Evolutionary conservation across 2,329 filamentous ascomycete species (phyloP).

Genomic region (Gyromitra esculenta): DNA sequence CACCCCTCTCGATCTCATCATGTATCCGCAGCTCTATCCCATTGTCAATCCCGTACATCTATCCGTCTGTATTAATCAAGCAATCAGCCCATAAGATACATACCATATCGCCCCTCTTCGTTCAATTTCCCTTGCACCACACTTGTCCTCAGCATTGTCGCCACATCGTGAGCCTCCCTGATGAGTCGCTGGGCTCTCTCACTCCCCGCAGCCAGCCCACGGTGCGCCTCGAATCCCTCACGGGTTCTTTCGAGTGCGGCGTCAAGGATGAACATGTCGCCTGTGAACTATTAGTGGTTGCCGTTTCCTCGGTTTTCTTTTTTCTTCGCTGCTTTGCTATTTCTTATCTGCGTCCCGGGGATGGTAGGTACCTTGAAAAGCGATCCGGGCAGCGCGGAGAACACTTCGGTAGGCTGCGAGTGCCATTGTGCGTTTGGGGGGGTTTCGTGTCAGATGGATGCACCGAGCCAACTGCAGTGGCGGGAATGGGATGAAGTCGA

Average conservation of each 20-base stretch:
- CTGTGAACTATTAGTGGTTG: slow-evolving; percentile 63
- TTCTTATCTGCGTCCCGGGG: slow-evolving; percentile 14
- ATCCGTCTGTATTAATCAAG: not conserved
- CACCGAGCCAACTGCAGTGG: not conserved
- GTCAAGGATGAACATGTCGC: slow-evolving; percentile 73
- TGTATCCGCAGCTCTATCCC: slow-evolving; percentile 83
- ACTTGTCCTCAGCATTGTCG: slow-evolving; percentile 80
- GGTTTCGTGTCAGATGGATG: too few relatives aligned
- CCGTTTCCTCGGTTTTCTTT: not conserved
- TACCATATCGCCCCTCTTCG: slow-evolving; percentile 69
- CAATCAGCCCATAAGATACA: slow-evolving; percentile 59
- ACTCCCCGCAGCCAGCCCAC: slow-evolving; percentile 68
- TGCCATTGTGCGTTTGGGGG: slow-evolving; percentile 65
- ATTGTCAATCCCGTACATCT: slow-evolving; percentile 42
- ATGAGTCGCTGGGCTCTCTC: slow-evolving; percentile 66
- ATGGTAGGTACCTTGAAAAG: slow-evolving; percentile 75
- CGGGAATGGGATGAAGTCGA: slow-evolving; percentile 4
- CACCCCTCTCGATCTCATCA: slow-evolving; percentile 86
- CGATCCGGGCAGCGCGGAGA: slow-evolving; percentile 80
- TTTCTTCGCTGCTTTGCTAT: not conserved
- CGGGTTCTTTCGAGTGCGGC: slow-evolving; percentile 80
- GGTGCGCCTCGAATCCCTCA: slow-evolving; percentile 74
- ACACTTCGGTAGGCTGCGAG: slow-evolving; percentile 81
- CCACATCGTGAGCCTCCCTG: slow-evolving; percentile 82
- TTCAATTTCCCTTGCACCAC: slow-evolving; percentile 76